phyloP scores from a whole-genome alignment of 805 yeast species.

The Saccharomycopsis amapae region DNA sequence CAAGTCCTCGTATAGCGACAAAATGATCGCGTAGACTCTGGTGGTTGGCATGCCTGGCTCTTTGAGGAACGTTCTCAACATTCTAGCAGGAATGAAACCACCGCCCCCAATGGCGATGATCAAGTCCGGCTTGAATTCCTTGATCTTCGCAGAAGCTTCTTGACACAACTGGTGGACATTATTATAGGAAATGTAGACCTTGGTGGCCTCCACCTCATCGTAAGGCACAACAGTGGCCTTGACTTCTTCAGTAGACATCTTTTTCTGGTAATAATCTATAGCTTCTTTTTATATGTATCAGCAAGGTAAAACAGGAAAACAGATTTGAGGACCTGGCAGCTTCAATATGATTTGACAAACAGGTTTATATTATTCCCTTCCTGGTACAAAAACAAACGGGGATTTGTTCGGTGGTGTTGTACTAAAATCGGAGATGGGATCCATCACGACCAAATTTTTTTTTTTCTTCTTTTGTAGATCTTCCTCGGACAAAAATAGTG shows the following conservation, averaged over 20 bases:
- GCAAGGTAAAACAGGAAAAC: no score
- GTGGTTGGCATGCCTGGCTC: constrained; percentile 83
- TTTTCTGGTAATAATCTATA: no score
- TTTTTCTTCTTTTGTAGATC: no score
- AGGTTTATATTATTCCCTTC: no score
- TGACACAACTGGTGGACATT: constrained; percentile 73
- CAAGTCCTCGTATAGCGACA: constrained; percentile 83
- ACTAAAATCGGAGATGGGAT: no score
- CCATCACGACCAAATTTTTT: no score
- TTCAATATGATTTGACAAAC: no score
- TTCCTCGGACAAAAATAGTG: no score
- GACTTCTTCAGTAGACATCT: constrained; percentile 10
- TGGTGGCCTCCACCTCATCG: constrained; percentile 30
- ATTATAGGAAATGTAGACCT: constrained; percentile 73
- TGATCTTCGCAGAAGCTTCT: constrained; percentile 52
- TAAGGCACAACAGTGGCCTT: constrained; percentile 16
- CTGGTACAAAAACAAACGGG: no score
- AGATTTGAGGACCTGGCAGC: no score
- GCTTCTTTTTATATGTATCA: no score
- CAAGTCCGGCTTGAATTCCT: constrained; percentile 73
- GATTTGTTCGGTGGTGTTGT: no score
- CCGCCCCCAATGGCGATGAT: constrained; percentile 97
- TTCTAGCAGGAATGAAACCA: constrained; percentile 96
- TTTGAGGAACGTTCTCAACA: constrained; percentile 86
- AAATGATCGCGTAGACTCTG: constrained; percentile 89